These are phyloP conservation scores for Phyllosticta paracitricarpa DNA, from an alignment of 2,329 filamentous ascomycete species.

Conservation along the genomic window DNA sequence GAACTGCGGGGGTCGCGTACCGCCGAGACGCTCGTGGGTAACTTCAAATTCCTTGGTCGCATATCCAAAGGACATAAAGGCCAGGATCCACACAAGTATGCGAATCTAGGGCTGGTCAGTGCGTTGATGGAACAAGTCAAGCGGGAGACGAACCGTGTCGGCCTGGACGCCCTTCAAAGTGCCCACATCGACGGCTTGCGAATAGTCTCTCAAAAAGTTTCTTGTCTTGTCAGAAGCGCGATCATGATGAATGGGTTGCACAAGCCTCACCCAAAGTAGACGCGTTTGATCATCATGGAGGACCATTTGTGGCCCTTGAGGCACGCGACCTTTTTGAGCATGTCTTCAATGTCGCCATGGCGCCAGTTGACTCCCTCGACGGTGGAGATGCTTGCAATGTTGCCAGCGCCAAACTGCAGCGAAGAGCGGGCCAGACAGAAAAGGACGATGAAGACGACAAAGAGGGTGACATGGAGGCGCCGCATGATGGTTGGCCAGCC, in stretches of 20 bases:
- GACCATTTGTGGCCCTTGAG: constrained; percentile 33
- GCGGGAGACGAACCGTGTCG: constrained; percentile 25
- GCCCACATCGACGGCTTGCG: constrained; percentile 45
- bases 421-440: constrained; percentile 21
- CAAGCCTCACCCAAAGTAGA: constrained; percentile 30
- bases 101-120: constrained; percentile 27
- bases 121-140: neutral
- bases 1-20: constrained; percentile 22
- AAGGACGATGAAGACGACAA: constrained; percentile 27
- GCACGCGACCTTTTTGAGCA: constrained; percentile 39
- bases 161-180: constrained; percentile 44
- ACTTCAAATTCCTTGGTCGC: constrained; percentile 49
- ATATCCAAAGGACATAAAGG: constrained; percentile 48
- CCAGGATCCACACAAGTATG: constrained; percentile 45
- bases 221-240: neutral
- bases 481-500: constrained; percentile 19
- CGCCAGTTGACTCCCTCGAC: constrained; percentile 42
- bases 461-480: constrained; percentile 24
- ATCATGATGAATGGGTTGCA: neutral
- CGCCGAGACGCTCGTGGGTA: constrained; percentile 41
- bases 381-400: constrained; percentile 33
- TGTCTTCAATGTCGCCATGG: constrained; percentile 44
- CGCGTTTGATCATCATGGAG: constrained; percentile 37
- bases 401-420: constrained; percentile 39
- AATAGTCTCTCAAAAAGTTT: constrained; percentile 42